Percentiles rank a stretch among this genome's conserved stretches.
phyloP scores from a whole-genome alignment of 768 basidiomycete species.

The Mrakia hoshinonis region DNA sequence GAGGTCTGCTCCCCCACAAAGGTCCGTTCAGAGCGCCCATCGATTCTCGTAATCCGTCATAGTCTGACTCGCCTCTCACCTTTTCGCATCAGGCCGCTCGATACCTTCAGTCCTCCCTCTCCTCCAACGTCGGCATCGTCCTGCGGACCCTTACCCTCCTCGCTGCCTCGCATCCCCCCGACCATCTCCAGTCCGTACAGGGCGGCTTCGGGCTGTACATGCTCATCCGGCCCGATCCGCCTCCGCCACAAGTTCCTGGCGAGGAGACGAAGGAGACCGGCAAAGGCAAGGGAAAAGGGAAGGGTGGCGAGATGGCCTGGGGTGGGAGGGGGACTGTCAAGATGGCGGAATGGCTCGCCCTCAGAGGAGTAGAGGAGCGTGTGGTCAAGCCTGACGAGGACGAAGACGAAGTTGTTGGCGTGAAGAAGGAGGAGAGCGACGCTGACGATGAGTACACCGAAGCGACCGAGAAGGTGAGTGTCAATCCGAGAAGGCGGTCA shows the following conservation, averaged over 20 bases:
- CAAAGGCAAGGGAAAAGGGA: neutral
- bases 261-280: neutral
- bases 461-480: neutral
- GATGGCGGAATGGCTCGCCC: neutral
- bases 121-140: neutral
- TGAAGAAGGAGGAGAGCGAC: neutral
- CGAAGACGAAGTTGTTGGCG: neutral
- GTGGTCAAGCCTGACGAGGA: neutral
- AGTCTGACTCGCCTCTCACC: neutral
- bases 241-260: neutral
- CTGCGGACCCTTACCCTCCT: constrained; percentile 14
- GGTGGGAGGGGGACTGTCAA: constrained; percentile 9
- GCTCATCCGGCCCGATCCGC: constrained; percentile 2
- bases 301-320: neutral
- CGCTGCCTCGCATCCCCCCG: neutral
- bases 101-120: constrained; percentile 12
- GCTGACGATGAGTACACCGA: neutral
- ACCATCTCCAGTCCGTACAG: neutral
- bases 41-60: neutral
- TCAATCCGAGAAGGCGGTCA: too few relatives aligned
- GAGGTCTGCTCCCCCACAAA: neutral
- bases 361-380: neutral
- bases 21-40: neutral
- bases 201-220: constrained; percentile 2
- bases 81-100: neutral